Evolutionary conservation across 495 filamentous ascomycete genomes (phyloP).

Genomic region (Neurospora sp.): DNA sequence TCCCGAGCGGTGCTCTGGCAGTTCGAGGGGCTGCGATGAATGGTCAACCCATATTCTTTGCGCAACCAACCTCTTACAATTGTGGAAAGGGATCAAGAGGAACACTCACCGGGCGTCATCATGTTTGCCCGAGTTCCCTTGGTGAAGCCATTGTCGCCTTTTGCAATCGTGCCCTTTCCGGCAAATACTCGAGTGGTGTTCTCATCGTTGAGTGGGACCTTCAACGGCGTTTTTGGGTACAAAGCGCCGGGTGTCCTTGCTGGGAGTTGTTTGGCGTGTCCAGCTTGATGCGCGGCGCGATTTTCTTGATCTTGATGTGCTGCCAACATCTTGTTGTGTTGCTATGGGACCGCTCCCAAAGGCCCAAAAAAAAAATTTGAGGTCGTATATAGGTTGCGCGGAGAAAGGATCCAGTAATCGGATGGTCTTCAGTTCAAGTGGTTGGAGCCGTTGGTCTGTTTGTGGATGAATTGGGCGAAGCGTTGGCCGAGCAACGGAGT

Average conservation of each 20-base stretch:
- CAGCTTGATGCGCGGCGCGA: constrained; percentile 61
- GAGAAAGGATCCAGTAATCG: background rate
- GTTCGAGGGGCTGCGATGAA: constrained; percentile 47
- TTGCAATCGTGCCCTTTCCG: constrained; percentile 56
- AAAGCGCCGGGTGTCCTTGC: constrained; percentile 72
- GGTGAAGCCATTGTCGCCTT: constrained; percentile 40
- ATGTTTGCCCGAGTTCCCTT: constrained; percentile 38
- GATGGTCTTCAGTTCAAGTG: background rate
- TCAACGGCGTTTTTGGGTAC: constrained; percentile 76
- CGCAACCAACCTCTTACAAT: constrained; percentile 43
- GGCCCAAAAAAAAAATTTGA: no score
- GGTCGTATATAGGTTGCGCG: background rate
- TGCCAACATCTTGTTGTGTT: constrained; percentile 52
- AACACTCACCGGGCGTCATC: constrained; percentile 52
- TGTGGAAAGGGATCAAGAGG: background rate
- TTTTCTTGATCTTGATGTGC: constrained; percentile 82
- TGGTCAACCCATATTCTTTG: constrained; percentile 17
- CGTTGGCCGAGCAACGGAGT: background rate
- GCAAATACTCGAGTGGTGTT: constrained; percentile 53
- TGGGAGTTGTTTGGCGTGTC: constrained; percentile 63
- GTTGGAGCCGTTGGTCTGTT: background rate
- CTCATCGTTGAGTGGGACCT: constrained; percentile 77
- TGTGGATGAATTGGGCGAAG: background rate
- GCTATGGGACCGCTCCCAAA: background rate
- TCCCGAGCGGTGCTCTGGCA: constrained; percentile 66